Conservation (phyloP, 225 moss, liverwort and hornwort species). For the Ulota crispa region DNA sequence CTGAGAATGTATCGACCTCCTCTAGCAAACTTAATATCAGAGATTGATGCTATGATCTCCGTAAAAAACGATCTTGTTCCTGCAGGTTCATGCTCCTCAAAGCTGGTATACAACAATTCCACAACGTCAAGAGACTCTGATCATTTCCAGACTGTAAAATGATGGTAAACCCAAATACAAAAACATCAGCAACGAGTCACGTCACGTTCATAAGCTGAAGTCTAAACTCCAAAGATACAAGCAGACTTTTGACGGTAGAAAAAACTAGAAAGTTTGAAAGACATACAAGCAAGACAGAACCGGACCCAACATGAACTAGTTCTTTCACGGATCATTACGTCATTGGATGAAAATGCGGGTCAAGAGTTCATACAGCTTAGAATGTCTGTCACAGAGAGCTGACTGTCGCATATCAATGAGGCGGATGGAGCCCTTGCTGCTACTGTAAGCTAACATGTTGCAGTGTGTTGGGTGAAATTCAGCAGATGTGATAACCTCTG, state of each 20-base stretch:
- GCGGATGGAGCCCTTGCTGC: constrained; percentile 63
- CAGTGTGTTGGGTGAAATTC: constrained; percentile 93
- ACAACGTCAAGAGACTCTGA: constrained; percentile 6
- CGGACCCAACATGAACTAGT: neutral
- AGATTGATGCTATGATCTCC: constrained; percentile 89
- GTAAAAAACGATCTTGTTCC: constrained; percentile 11
- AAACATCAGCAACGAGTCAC: neutral
- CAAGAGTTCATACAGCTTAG: constrained; percentile 14
- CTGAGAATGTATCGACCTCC: constrained; percentile 92
- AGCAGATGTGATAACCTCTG: constrained; percentile 96
- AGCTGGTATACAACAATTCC: constrained; percentile 34
- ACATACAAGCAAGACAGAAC: neutral
- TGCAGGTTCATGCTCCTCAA: constrained; percentile 16
- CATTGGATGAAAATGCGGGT: neutral
- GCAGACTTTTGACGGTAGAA: neutral
- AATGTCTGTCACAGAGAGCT: constrained; percentile 13
- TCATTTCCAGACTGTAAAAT: neutral
- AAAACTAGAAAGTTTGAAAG: neutral
- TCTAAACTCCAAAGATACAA: neutral
- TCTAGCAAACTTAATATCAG: constrained; percentile 95
- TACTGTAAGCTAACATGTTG: constrained; percentile 96
- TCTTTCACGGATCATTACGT: neutral
- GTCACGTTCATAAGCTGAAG: neutral
- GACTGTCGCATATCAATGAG: constrained; percentile 23
- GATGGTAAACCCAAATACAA: neutral